These are phyloP conservation scores for Phytophthora vignae DNA, from an alignment of 352 stramenopile genomes.

Conservation along the genomic window DNA sequence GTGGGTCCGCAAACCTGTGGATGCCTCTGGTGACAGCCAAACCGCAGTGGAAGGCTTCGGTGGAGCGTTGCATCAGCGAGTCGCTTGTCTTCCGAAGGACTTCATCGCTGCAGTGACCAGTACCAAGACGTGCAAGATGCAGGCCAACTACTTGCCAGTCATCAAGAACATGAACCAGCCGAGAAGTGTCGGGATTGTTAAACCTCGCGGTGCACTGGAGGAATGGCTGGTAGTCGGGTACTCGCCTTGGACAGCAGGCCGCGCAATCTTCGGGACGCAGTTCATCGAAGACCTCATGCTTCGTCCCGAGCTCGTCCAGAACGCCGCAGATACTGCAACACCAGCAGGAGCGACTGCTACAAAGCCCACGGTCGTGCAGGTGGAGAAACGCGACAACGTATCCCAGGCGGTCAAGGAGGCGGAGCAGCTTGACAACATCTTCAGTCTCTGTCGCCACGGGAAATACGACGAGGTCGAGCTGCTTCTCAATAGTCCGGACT, in stretches of 20 bases:
- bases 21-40: constrained; percentile 62
- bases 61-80: constrained; percentile 67
- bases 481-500: constrained; percentile 92
- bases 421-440: constrained; percentile 91
- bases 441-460: constrained; percentile 90
- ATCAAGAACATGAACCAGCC: constrained; percentile 89
- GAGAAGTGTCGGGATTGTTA: constrained; percentile 87
- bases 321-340: constrained; percentile 3
- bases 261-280: constrained; percentile 64
- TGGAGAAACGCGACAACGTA: constrained; percentile 76
- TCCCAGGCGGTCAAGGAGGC: constrained; percentile 86
- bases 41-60: constrained; percentile 70
- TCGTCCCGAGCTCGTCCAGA: constrained; percentile 56
- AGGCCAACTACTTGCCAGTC: constrained; percentile 79
- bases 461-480: constrained; percentile 91
- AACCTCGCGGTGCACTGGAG: constrained; percentile 80
- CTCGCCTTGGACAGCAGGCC: constrained; percentile 91
- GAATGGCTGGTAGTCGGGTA: constrained; percentile 93
- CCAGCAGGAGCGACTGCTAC: constrained; percentile 3
- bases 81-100: constrained; percentile 70
- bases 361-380: constrained; percentile 16
- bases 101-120: constrained; percentile 72
- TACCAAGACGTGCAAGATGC: constrained; percentile 82
- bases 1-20: constrained; percentile 66
- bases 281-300: constrained; percentile 75